phyloP scores from a whole-genome alignment of 176 grass and related monocot species.

The Tillandsia leiboldiana region DNA sequence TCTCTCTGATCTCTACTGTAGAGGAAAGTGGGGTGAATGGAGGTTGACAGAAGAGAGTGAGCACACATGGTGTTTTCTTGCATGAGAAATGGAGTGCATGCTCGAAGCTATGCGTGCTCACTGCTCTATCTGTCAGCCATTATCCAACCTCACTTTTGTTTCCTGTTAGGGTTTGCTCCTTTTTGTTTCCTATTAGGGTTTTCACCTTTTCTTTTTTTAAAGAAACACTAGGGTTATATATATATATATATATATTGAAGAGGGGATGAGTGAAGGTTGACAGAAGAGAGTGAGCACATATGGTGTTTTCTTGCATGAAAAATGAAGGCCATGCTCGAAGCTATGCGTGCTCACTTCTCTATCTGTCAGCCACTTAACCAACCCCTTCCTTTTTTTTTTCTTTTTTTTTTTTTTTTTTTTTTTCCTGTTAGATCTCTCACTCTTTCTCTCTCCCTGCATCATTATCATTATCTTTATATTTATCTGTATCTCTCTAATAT shows the following conservation, averaged over 20 bases:
- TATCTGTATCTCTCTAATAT: no score
- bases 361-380: slow-evolving; percentile 41
- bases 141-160: slow-evolving; percentile 12
- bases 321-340: slow-evolving; percentile 46
- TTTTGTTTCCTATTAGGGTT: not conserved
- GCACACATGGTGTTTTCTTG: slow-evolving; percentile 18
- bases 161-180: not conserved
- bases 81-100: slow-evolving; percentile 14
- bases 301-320: slow-evolving; percentile 67
- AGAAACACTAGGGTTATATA: slow-evolving; percentile 2
- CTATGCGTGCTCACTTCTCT: slow-evolving; percentile 69
- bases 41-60: slow-evolving; percentile 21
- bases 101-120: slow-evolving; percentile 37
- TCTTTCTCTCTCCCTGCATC: not conserved
- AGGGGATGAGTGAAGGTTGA: slow-evolving; percentile 16
- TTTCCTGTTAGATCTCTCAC: not conserved
- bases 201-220: not conserved
- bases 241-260: not conserved
- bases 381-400: slow-evolving; percentile 18
- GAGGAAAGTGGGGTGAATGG: not conserved
- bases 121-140: slow-evolving; percentile 34
- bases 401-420: slow-evolving; percentile 15
- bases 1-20: not conserved
- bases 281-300: slow-evolving; percentile 78
- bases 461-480: not conserved